Base-by-base conservation (phyloP, 2,329 filamentous ascomycete species). In the Sordariomycetes sp. region DNA sequence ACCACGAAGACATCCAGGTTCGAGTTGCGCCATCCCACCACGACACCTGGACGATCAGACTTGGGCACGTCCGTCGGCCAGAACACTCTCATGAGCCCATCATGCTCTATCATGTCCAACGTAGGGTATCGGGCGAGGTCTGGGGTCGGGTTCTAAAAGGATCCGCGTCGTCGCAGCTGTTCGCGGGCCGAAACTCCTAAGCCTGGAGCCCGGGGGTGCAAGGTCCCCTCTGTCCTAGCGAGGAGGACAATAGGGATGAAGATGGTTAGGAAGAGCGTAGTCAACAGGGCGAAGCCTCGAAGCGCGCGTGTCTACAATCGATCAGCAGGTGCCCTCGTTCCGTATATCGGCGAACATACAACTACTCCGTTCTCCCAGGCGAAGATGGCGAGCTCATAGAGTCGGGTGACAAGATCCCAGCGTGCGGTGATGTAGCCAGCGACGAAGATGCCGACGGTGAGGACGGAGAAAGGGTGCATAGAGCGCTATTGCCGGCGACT, bases 361-460 rank as follows among this genome's bases (percentile, higher is more conserved):
- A 96, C 83, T 51, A 98, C 92, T 56, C 90, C 87, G 85, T 96
- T 86, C 61, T 96, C 85, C 87, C 88, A 95, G 47, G 93, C 92
- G 60, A 96, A 98, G 46, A 94, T 83, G 47, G 86, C 84, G 51
- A 98, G 78, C 64, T 98, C 90, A 81, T 95, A 94, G 51, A 96
- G 74, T 52, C 88, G 82, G 49, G 90, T 95, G 47, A 95, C 87
- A 43, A 98, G 80, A 65, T 96, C 92, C 88, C 92, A 98, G 71
- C 92, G 84, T 57, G 92, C 92, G 65, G 92, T 98, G 61, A 90
- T 96, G 73, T 98, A 98, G 63, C 92, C 92, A 68, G 92, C 90
- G 73, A 96, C 83, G 70, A 98, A 98, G 69, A 98, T 95, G 66
- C 84, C 87, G 66, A 94, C 79, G 54, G 88, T 94, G 62, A 95